Conservation (phyloP, 768 basidiomycete species). For the Lentinus brumalis region DNA sequence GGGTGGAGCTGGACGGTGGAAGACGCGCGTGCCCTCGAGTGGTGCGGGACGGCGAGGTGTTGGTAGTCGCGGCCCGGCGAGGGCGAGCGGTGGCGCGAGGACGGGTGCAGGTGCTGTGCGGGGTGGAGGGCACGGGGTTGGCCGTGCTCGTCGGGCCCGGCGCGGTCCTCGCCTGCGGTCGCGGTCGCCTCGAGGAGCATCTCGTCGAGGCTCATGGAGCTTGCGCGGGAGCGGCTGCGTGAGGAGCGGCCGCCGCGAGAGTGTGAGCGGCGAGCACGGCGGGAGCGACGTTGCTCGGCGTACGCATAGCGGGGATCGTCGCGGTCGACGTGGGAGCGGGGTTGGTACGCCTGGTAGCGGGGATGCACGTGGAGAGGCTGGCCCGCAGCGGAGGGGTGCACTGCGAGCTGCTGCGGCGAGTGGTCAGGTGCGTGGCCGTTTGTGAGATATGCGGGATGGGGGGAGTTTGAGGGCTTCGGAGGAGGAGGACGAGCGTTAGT, state of each 20-base stretch:
- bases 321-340: conserved; percentile 13
- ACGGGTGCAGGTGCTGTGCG: conserved; percentile 19
- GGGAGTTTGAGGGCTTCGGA: conserved; percentile 24
- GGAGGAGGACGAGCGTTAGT: conserved; percentile 6
- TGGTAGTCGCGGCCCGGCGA: conserved; percentile 20
- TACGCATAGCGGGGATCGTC: conserved; percentile 28
- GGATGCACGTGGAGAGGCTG: conserved; percentile 31
- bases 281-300: conserved; percentile 23
- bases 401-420: conserved; percentile 16
- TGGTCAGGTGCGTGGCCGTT: conserved; percentile 22
- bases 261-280: conserved; percentile 27
- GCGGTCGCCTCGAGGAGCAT: conserved; percentile 47
- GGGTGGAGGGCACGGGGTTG: conserved; percentile 35
- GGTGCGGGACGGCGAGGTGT: conserved; percentile 22
- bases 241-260: conserved; percentile 33
- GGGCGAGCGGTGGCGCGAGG: conserved; percentile 26
- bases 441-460: conserved; percentile 21
- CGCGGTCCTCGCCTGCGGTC: conserved; percentile 36
- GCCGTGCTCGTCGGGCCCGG: conserved; percentile 25
- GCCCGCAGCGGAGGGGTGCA: conserved; percentile 19
- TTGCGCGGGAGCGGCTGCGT: conserved; percentile 39
- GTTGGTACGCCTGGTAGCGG: conserved; percentile 16
- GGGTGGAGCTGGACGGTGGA: conserved; percentile 21
- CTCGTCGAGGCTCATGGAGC: conserved; percentile 46
- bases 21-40: conserved; percentile 20